Percentiles rank a stretch among this genome's conserved stretches.
phyloP scores from a whole-genome alignment of 2,329 filamentous ascomycete species.

The Monosporascus sp. region DNA sequence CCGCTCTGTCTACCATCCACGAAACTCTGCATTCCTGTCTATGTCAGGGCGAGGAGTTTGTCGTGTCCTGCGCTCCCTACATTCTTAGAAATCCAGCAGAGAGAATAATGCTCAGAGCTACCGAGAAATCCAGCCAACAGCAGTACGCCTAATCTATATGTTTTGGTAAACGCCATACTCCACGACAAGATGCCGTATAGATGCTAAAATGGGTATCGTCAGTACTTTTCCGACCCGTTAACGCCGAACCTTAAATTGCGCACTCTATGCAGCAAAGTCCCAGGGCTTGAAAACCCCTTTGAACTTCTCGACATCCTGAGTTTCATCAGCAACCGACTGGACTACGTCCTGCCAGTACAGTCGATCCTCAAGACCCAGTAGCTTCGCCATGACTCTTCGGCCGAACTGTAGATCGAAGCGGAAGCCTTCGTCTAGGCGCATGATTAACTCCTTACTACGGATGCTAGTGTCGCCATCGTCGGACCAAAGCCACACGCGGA shows the following conservation, averaged over 20 bases:
- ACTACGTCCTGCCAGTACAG: slow-evolving; percentile 79
- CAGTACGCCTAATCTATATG: too few relatives aligned
- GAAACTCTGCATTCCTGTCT: too few relatives aligned
- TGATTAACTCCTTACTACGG: slow-evolving; percentile 65
- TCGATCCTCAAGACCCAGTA: slow-evolving; percentile 75
- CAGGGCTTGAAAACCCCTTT: slow-evolving; percentile 77
- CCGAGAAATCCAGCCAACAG: too few relatives aligned
- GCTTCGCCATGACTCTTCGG: slow-evolving; percentile 79
- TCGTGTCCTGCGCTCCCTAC: too few relatives aligned
- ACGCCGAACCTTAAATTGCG: slow-evolving; percentile 6
- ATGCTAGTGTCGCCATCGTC: slow-evolving; percentile 49
- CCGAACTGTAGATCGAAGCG: slow-evolving; percentile 91
- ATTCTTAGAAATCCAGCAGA: too few relatives aligned
- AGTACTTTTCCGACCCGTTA: slow-evolving; percentile 14
- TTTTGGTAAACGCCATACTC: background rate
- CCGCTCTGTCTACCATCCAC: too few relatives aligned
- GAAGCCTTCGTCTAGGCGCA: slow-evolving; percentile 66
- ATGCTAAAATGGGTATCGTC: slow-evolving; percentile 22
- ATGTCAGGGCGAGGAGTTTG: too few relatives aligned
- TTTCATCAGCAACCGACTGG: slow-evolving; percentile 75
- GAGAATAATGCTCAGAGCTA: background rate
- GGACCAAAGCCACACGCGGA: slow-evolving; percentile 77
- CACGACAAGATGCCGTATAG: slow-evolving; percentile 7
- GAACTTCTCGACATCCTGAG: slow-evolving; percentile 70
- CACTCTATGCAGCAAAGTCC: slow-evolving; percentile 64